Evolutionary conservation across 305 asterid species (phyloP), one percentile per base, ranked within the genome.

Genomic region (Fraxinus paxiana): DNA sequence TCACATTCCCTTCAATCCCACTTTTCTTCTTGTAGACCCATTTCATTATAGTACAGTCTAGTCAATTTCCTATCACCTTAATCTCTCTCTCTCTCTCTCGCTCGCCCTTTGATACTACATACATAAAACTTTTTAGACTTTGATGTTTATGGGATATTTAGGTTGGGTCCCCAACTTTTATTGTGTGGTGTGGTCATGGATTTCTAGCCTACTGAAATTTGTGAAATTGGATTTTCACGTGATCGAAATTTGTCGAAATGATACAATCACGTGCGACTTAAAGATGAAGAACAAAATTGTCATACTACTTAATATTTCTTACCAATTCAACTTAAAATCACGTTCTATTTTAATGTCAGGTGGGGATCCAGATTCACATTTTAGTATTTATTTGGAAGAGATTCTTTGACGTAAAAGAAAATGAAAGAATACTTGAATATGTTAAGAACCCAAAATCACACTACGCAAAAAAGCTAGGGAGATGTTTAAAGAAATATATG

Each of bases 11-110:
- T 76, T 71, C 2, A 59, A 75, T 18, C 73, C 17, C 75, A 51
- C 63, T 77, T 83, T 82, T 85, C 87, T 74, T 79, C 31, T 79
- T 80, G 80, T 78, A 81, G 84, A 83, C 80, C 77, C 79, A 59
- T 78, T 72, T 76, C 84, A 38, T 17, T 5, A 51, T 77, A 75
- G 67, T 28, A 41, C 43, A n/a, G 43, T 28, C 75, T 6, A 69
- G 22, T 69, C 75, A 69, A 28, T 31, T 30, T 69, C 43, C 43
- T 31, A 31, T 67, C 38, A 26, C 8, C 73, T 26, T 3, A 65
- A 59, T 20, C 7, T 59, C 7, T 59, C 70, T 9, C 31, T 10
- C 1, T 59, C 20, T 59, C 70, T 9, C 31, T 10, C 1, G 20
- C 20, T 61, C 1, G 34, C 17, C 2, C 31, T 63, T 63, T 24